Conservation (phyloP, 768 basidiomycete genomes). For the Tephrocybe sp. region DNA sequence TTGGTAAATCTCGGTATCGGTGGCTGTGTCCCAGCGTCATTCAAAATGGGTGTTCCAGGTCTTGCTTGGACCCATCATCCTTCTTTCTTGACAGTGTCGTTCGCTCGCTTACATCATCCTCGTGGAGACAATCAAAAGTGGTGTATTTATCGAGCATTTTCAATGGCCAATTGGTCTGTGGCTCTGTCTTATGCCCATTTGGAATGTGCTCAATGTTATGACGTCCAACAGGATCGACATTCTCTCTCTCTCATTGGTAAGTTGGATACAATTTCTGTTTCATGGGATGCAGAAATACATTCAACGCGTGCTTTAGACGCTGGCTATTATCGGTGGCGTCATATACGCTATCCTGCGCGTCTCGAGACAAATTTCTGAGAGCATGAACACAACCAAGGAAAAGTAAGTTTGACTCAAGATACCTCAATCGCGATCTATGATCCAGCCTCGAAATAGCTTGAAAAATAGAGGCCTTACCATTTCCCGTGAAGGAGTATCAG, state of each 20-base stretch:
- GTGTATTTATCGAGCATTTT: no score
- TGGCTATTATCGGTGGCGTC: constrained; percentile 44
- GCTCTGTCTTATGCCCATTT: background rate
- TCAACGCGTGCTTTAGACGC: constrained; percentile 38
- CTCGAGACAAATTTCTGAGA: constrained; percentile 37
- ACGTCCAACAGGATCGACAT: constrained; percentile 38
- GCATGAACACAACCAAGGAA: constrained; percentile 50
- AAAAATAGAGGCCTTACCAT: constrained; percentile 57
- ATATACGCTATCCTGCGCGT: constrained; percentile 42
- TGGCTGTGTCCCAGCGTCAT: background rate
- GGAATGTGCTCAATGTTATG: background rate
- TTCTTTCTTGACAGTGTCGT: no score
- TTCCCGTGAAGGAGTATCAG: constrained; percentile 58
- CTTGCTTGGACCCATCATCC: no score
- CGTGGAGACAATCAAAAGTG: no score
- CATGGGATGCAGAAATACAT: background rate
- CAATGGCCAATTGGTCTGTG: constrained; percentile 17
- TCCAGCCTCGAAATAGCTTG: constrained; percentile 35
- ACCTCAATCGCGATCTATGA: background rate
- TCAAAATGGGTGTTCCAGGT: background rate
- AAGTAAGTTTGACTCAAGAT: constrained; percentile 36
- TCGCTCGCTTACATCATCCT: no score
- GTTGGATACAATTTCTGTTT: constrained; percentile 18
- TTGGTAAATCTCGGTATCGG: no score
- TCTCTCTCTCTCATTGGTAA: constrained; percentile 38